Evolutionary conservation across 2,329 filamentous ascomycete species (phyloP), one percentile per base, ranked within the genome.

Genomic region (Fonsecaea multimorphosa): DNA sequence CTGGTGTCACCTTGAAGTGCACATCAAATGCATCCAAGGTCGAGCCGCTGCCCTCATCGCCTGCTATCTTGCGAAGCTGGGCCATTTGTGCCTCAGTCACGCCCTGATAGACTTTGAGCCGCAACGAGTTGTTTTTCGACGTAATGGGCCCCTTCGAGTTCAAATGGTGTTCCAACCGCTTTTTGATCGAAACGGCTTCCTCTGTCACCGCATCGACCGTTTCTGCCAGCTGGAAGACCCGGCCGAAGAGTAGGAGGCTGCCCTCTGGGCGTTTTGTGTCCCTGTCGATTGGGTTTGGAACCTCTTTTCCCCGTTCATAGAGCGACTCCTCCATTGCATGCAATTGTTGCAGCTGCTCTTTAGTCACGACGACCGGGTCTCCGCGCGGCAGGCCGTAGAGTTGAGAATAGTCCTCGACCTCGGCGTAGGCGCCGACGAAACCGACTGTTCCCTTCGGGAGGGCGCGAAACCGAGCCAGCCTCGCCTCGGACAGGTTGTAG

Each of bases 61-160:
- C 57, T 22, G 57, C 57, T 8, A 59, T 59, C 24, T 59, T 24
- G 27, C 57, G 49, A 36, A 59, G 57, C 38, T 59, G 38, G 5
- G 8, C 40, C 57, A 59, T 59, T n/a, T 57, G 54, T 12, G 32
- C n/a, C 34, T 57, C 54, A 0, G 54, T 57, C 34, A 57, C 54
- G 6, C 54, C 54, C 5, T 57, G 54, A 14, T 57, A 40, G 34
- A 57, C 54, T 14, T 36, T 57, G 34, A 57, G 54, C 19, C 54
- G 14, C 31, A 57, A 27, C 24, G 54, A 24, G 6, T 57, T 57
- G 54, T 57, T 57, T 16, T 40, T 57, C 14, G 24, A 57, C 16
- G 32, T 57, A 9, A 40, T 27, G 16, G 24, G 14, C 11, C 54
- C 54, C 34, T 40, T 57, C 5, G 54, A 36, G 31, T 57, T 57